Evolutionary conservation across 179 eudicot species (phyloP).

Genomic region (Nepenthes alata): DNA sequence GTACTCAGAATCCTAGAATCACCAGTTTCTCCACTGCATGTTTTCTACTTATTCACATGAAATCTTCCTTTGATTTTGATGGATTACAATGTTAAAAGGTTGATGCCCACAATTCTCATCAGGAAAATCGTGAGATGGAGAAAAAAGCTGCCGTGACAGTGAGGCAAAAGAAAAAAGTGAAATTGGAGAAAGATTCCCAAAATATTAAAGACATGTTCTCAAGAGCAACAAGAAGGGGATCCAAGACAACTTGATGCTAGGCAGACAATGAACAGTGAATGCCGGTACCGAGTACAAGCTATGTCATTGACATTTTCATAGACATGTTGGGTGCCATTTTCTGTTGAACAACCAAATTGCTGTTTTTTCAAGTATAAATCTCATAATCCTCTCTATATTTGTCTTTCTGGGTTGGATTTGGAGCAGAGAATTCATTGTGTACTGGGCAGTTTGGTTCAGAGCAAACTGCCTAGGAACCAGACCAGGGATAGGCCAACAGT

Average conservation of each 20-base stretch:
- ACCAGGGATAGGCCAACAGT: too few species aligned
- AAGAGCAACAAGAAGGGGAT: constrained; percentile 54
- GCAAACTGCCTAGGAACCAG: too few species aligned
- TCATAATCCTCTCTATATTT: too few species aligned
- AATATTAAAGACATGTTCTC: constrained; percentile 81
- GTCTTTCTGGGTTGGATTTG: too few species aligned
- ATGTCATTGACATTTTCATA: neutral
- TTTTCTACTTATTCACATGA: neutral
- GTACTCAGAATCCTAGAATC: neutral
- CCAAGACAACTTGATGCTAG: constrained; percentile 15
- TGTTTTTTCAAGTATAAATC: too few species aligned
- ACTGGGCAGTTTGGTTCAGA: too few species aligned
- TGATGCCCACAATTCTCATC: neutral
- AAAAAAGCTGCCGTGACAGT: constrained; percentile 39
- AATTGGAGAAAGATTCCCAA: constrained; percentile 60
- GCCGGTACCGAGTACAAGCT: neutral
- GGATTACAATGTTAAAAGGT: neutral
- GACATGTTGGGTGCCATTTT: too few species aligned
- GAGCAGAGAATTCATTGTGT: too few species aligned
- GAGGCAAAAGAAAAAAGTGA: constrained; percentile 60
- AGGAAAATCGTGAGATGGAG: constrained; percentile 31
- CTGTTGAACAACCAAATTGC: too few species aligned
- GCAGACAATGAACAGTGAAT: too few species aligned
- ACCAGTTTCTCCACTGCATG: neutral
- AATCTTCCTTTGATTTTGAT: neutral